Percentiles rank a stretch among this genome's conserved stretches.
Evolutionary conservation across 2,329 filamentous ascomycete genomes (phyloP).

Genomic region (Colletotrichum somersetense): DNA sequence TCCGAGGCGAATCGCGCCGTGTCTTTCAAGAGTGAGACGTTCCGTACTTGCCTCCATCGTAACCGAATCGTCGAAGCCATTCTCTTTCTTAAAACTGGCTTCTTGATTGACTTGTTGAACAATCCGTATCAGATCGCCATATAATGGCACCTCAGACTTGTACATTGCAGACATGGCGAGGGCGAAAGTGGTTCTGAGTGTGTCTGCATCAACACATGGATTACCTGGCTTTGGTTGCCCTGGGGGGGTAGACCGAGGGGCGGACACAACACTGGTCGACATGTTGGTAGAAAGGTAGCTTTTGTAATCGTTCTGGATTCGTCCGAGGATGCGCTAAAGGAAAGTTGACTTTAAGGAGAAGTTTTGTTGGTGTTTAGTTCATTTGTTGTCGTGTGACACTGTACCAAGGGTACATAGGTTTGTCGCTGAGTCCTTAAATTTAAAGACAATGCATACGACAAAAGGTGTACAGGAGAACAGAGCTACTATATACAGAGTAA

Average conservation of each 20-base stretch:
- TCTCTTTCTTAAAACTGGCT: neutral
- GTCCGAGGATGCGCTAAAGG: neutral
- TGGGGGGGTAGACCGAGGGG: neutral
- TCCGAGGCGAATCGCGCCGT: conserved; percentile 64
- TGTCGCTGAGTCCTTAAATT: too few species aligned
- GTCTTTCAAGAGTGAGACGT: conserved; percentile 47
- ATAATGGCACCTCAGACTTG: conserved; percentile 51
- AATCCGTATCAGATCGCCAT: conserved; percentile 50
- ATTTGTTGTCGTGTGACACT: too few species aligned
- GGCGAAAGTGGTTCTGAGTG: conserved; percentile 48
- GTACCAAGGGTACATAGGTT: too few species aligned
- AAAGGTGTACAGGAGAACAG: too few species aligned
- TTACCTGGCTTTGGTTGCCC: neutral
- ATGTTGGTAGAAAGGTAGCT: neutral
- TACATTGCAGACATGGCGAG: conserved; percentile 53
- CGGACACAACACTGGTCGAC: conserved; percentile 17
- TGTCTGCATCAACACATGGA: conserved; percentile 37
- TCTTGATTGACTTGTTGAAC: conserved; percentile 47
- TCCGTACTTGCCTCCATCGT: conserved; percentile 15
- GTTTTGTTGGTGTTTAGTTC: neutral
- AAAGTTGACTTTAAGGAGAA: neutral
- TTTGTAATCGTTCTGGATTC: neutral
- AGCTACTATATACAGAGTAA: too few species aligned
- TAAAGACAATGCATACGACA: too few species aligned
- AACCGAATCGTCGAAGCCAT: conserved; percentile 1